Evolutionary conservation across 345 rosid genomes (phyloP).

Genomic region (Ceriops zippeliana): DNA sequence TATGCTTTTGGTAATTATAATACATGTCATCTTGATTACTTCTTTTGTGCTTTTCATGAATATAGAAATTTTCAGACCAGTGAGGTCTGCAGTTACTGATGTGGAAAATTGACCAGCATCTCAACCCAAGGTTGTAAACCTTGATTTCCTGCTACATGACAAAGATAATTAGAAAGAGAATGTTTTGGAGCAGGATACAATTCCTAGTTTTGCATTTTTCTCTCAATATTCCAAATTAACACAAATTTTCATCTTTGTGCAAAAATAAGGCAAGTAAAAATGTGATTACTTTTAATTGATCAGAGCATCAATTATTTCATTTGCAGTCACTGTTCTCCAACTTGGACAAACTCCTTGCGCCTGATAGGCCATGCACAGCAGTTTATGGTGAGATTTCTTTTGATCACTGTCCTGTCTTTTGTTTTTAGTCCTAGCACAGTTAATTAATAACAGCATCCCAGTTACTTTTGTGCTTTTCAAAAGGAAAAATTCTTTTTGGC

Average conservation of each 20-base stretch:
- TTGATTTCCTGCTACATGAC: not conserved
- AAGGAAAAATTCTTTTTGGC: not conserved
- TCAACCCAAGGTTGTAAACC: not conserved
- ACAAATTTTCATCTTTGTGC: too few relatives aligned
- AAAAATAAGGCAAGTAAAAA: too few relatives aligned
- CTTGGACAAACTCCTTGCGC: conserved; percentile 79
- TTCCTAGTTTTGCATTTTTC: too few relatives aligned
- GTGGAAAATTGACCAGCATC: not conserved
- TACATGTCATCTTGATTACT: not conserved
- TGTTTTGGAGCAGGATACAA: not conserved
- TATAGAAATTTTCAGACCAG: not conserved
- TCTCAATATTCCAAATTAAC: too few relatives aligned
- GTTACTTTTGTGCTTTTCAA: not conserved
- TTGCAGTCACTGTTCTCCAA: conserved; percentile 75
- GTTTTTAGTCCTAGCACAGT: not conserved
- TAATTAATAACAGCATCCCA: not conserved
- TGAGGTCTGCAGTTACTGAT: not conserved
- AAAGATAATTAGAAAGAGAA: not conserved
- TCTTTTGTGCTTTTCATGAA: not conserved
- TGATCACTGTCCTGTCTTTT: not conserved
- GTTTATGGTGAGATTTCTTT: conserved; percentile 65
- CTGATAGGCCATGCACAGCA: conserved; percentile 83
- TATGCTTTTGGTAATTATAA: conserved; percentile 78
- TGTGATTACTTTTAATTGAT: conserved; percentile 8
- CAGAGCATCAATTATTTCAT: conserved; percentile 16